Evolutionary conservation across 169 alveolate genomes (phyloP).

Genomic region (Cryptosporidium sp.): DNA sequence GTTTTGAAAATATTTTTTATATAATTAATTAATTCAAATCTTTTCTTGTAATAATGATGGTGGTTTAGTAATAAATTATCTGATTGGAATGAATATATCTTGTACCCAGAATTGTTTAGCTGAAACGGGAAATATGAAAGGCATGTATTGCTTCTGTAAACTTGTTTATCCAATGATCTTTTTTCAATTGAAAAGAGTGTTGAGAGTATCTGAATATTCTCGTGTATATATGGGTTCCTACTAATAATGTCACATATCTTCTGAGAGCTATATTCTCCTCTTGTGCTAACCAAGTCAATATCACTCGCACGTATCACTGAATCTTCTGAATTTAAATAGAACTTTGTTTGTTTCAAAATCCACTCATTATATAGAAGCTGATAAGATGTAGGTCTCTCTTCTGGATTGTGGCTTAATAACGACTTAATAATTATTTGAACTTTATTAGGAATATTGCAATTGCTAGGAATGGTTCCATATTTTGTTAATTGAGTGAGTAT

Average conservation of each 20-base stretch:
- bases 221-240: constrained; percentile 48
- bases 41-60: constrained; percentile 34
- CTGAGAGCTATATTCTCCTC: constrained; percentile 28
- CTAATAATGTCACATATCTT: constrained; percentile 58
- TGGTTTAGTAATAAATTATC: constrained; percentile 13
- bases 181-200: constrained; percentile 60
- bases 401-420: constrained; percentile 42
- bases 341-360: constrained; percentile 53
- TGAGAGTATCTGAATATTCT: constrained; percentile 26
- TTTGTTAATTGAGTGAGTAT: constrained; percentile 48
- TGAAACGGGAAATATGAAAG: constrained; percentile 46
- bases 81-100: neutral
- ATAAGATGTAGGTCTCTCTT: constrained; percentile 64
- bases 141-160: neutral
- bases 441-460: constrained; percentile 46
- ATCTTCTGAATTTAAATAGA: constrained; percentile 8
- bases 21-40: constrained; percentile 33
- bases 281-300: neutral
- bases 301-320: constrained; percentile 1
- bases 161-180: constrained; percentile 32
- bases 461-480: constrained; percentile 14
- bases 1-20: constrained; percentile 29
- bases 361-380: constrained; percentile 74
- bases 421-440: constrained; percentile 34
- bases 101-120: neutral